A percentile compares a stretch with the other conserved stretches of the same genome.
These are phyloP conservation scores for Plasmodium malariae DNA, from an alignment of 169 alveolate species.

Conservation along the genomic window DNA sequence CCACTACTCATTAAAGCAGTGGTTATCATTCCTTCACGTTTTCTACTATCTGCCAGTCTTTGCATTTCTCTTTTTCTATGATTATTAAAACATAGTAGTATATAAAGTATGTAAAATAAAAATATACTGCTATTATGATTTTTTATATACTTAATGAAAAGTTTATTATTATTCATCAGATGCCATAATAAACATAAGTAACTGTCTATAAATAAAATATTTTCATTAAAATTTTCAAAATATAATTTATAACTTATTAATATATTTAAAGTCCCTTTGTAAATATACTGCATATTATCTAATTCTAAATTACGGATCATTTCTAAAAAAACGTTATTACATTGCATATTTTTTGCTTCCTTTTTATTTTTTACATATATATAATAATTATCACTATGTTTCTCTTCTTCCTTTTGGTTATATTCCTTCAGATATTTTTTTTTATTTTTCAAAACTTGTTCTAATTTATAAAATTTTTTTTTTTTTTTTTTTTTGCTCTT, in stretches of 20 bases:
- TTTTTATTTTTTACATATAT: slow-evolving; percentile 45
- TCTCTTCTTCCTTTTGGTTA: not conserved
- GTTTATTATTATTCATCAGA: slow-evolving; percentile 50
- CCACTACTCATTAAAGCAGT: not conserved
- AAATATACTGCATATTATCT: slow-evolving; percentile 35
- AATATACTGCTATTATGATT: slow-evolving; percentile 37
- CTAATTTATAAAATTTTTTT: slow-evolving; percentile 2
- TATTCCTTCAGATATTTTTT: not conserved
- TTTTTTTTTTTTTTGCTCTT: slow-evolving; percentile 3
- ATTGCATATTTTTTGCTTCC: slow-evolving; percentile 1
- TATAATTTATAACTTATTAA: slow-evolving; percentile 64
- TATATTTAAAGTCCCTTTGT: slow-evolving; percentile 67
- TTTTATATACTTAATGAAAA: slow-evolving; percentile 42
- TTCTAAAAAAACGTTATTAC: slow-evolving; percentile 49
- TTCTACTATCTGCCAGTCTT: slow-evolving; percentile 5
- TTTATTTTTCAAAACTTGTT: slow-evolving; percentile 19
- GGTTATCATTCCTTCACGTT: not conserved
- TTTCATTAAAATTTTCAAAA: slow-evolving; percentile 63
- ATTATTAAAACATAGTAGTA: slow-evolving; percentile 42
- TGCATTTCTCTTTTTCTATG: slow-evolving; percentile 55
- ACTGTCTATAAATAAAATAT: slow-evolving; percentile 26
- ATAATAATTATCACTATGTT: slow-evolving; percentile 7
- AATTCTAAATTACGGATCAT: slow-evolving; percentile 36
- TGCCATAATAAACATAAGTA: slow-evolving; percentile 66
- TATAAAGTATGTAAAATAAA: slow-evolving; percentile 57